phyloP scores from a whole-genome alignment of 164 flowering plant genomes.

The Annona cherimola region DNA sequence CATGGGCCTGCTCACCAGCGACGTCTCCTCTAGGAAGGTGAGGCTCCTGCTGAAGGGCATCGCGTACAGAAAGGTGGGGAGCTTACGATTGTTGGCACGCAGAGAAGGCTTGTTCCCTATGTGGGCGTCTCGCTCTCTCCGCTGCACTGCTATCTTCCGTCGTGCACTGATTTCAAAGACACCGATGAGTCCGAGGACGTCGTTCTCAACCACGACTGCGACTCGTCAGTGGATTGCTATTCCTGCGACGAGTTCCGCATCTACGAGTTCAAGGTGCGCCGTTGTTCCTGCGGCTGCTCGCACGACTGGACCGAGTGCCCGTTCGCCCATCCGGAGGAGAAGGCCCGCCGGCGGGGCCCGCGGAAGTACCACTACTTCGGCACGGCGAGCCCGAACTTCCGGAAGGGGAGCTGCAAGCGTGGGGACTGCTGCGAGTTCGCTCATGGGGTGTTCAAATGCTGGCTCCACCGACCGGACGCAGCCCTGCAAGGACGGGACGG shows the following conservation, averaged over 20 bases:
- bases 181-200: constrained; percentile 22
- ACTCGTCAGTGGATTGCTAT: constrained; percentile 43
- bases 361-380: constrained; percentile 71
- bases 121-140: too few relatives aligned
- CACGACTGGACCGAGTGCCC: constrained; percentile 99
- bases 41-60: too few relatives aligned
- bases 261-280: constrained; percentile 69
- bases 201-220: constrained; percentile 27
- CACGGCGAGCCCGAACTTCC: constrained; percentile 74
- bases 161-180: too few relatives aligned
- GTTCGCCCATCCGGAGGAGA: constrained; percentile 91
- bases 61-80: too few relatives aligned
- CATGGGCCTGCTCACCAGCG: constrained; percentile 61
- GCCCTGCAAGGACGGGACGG: constrained; percentile 80
- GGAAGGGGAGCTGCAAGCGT: constrained; percentile 68
- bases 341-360: constrained; percentile 84
- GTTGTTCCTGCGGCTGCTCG: constrained; percentile 64
- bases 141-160: too few relatives aligned
- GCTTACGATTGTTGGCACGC: too few relatives aligned
- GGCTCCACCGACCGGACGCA: constrained; percentile 93
- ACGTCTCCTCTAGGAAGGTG: too few relatives aligned
- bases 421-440: constrained; percentile 83
- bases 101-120: too few relatives aligned
- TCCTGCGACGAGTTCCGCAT: constrained; percentile 72
- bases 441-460: constrained; percentile 93